Percentiles rank a stretch among this genome's conserved stretches.
Conservation (phyloP, 1,139 yeast species). For the Hansenula sp. region DNA sequence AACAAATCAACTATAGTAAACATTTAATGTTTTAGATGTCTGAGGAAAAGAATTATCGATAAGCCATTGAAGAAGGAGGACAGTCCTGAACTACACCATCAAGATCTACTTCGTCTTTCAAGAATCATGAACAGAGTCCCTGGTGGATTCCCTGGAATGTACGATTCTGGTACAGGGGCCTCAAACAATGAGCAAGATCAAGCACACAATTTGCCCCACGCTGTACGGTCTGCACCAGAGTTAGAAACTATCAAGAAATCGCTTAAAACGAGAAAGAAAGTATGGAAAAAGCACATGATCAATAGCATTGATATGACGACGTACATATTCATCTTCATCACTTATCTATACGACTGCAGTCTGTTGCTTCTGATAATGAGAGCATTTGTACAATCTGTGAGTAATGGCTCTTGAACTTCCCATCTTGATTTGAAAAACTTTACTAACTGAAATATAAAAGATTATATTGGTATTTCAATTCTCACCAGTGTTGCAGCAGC, state of each 20-base stretch:
- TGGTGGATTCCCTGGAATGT: conserved; percentile 14
- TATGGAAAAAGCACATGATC: conserved; percentile 12
- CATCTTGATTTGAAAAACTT: no score
- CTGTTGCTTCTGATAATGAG: conserved; percentile 14
- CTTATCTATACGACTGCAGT: conserved; percentile 23
- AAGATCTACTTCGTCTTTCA: background rate
- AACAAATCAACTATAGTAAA: no score
- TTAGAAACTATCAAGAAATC: conserved; percentile 8
- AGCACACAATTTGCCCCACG: no score
- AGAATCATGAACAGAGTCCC: conserved; percentile 13
- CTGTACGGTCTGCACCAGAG: conserved; percentile 5
- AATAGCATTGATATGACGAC: conserved; percentile 8
- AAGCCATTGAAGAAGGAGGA: no score
- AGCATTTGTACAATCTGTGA: conserved; percentile 11
- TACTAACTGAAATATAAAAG: conserved; percentile 3
- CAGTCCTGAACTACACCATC: no score
- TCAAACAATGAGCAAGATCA: background rate
- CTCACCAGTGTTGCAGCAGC: conserved; percentile 6
- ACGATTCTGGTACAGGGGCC: background rate
- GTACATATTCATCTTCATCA: conserved; percentile 9
- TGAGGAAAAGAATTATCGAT: no score
- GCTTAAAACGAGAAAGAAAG: conserved; percentile 9
- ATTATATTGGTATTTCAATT: conserved; percentile 6
- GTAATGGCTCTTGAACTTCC: no score
- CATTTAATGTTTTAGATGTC: no score